Evolutionary conservation across 1,284 basidiomycete genomes (phyloP), one percentile per base, ranked within the genome.

Genomic region (Microbotryomycetes sp.): DNA sequence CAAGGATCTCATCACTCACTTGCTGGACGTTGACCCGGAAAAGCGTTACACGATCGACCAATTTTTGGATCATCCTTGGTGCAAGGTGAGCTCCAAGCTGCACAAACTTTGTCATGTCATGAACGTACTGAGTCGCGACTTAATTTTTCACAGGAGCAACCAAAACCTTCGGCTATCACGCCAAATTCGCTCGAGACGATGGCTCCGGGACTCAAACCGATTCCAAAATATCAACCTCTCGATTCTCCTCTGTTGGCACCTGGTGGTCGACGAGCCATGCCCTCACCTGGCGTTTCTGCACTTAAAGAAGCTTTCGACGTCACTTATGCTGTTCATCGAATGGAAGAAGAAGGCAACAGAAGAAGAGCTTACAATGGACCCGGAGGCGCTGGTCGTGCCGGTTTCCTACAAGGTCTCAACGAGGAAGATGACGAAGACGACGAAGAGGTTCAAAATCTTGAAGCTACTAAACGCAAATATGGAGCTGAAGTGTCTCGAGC

Each of bases 261-360:
- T 4, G 85, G 85, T 62, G 74, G 77, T 56, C 79, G 80, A 22
- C 89, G 92, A 71, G 72, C 71, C 25, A 88, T 87, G 50, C 86
- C 91, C 59, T 96, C 92, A 56, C 96, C 96, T 1, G 93, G 94
- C 42, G 76, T 97, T 49, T 72, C 74, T 19, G 85, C 86, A 0
- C 84, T 99, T 76, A 97, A 97, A 75, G 96, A 98, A 75, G 94
- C 96, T 2, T 98, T 99, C 76, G 96, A 99, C 75, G 88, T 99
- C 70, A 97, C 96, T 0, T 98, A 98, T 76, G 96, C 96, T 14
- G 94, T 98, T 0, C 96, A 98, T 77, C 86, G 96, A 23, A 97
- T 97, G 91, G 94, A 97, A 75, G 96, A 99, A 77, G 96, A 99
- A 77, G 92, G 92, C 26, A 88, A 88, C 0, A 82, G 89, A 55